Conservation (phyloP, 345 rosid genomes). For the Eucalyptus fibrosa region DNA sequence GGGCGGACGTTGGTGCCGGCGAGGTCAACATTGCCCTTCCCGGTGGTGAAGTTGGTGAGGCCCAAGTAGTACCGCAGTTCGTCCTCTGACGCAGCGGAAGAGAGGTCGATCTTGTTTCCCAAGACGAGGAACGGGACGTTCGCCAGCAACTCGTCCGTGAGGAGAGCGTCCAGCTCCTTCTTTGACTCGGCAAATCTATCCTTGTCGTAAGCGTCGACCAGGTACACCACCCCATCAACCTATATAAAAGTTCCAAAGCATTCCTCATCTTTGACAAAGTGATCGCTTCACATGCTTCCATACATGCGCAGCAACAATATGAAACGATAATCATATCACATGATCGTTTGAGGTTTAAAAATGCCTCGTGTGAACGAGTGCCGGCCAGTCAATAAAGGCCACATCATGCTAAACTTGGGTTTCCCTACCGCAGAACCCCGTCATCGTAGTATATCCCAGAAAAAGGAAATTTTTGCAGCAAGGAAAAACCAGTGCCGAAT, state of each 20-base stretch:
- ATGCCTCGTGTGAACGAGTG: neutral
- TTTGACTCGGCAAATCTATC: slow-evolving; percentile 19
- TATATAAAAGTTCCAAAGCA: neutral
- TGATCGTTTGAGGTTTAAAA: neutral
- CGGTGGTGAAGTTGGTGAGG: slow-evolving; percentile 15
- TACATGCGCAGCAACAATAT: neutral
- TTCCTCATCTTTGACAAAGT: neutral
- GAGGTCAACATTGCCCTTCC: slow-evolving; percentile 9
- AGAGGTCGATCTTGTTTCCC: slow-evolving; percentile 23
- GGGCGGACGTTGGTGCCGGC: slow-evolving; percentile 6
- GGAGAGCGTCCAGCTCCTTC: slow-evolving; percentile 21
- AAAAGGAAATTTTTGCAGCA: neutral
- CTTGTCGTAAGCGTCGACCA: slow-evolving; percentile 16
- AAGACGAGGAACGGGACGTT: slow-evolving; percentile 16
- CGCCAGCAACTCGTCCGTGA: slow-evolving; percentile 7
- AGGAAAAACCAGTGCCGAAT: neutral
- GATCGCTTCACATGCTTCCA: neutral
- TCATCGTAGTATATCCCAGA: neutral
- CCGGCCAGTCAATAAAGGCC: neutral
- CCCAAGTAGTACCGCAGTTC: slow-evolving; percentile 13
- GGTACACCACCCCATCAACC: slow-evolving; percentile 16
- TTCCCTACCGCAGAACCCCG: neutral
- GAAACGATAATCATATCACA: neutral
- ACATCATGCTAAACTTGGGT: neutral
- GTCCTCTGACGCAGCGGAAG: slow-evolving; percentile 17